Base-by-base conservation (phyloP, 2,329 filamentous ascomycete species). In the Alternaria sp. region DNA sequence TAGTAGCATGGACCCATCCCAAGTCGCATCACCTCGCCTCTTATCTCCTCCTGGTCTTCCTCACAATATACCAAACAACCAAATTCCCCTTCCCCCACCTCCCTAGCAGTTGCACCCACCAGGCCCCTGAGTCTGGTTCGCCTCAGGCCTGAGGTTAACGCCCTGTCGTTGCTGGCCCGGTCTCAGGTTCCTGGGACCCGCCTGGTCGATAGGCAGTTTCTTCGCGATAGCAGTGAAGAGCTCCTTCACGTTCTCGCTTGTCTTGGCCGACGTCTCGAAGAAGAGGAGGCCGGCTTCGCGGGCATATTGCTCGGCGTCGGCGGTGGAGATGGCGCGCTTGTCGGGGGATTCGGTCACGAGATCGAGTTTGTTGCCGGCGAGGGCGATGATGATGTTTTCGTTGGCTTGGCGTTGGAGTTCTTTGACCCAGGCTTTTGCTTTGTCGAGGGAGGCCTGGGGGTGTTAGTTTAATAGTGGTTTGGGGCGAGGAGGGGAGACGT, bases 371-470 rank as follows among this genome's bases (percentile, higher is more conserved):
- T 99, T 99, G 67, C 96, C 96, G 57, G 95, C 96, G 46, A 99
- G 89, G 50, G 96, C 96, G 77, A 99, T 99, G 82, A 99, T 94
- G 81, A 99, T 99, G 83, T 98, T 98, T 83, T 99, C 96, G 85
- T 98, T 99, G 67, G 96, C 96, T 84, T 99, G 96, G 79, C 96
- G 91, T 83, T 99, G 96, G 59, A 99, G 89, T 81, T 99, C 96
- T 84, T 98, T 98, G 63, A 99, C 95, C 96, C 96, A 99, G 47
- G 94, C 92, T 83, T 99, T 99, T 73, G 96, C 96, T 86, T 99
- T 99, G 83, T 99, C 96, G 77, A 99, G 86, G 51, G 96, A 99
- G 69, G 94, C 89, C 96, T 99, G 71, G 53, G 11, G 8, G 12
- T 32, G 59, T 82, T 63, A 77, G 70, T 21, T 5, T 21, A 21